A percentile compares a stretch with the other conserved stretches of the same genome.
Evolutionary conservation across 1,284 basidiomycete genomes (phyloP).

Genomic region (Cryptococcus hybrid): DNA sequence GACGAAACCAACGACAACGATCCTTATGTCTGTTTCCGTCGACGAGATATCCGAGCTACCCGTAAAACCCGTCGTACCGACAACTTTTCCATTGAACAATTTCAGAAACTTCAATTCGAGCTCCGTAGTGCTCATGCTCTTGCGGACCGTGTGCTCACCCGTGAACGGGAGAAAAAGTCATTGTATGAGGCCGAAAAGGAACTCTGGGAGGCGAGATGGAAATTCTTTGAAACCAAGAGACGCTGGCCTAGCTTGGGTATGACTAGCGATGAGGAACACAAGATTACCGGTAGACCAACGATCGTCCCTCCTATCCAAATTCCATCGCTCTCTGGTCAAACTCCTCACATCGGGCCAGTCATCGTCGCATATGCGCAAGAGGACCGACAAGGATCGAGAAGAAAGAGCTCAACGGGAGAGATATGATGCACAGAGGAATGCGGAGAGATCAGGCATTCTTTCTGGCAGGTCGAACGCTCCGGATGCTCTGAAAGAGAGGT

Average conservation of each 20-base stretch:
- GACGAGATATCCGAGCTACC: constrained; percentile 89
- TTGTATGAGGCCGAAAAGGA: constrained; percentile 59
- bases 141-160: constrained; percentile 63
- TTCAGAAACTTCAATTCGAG: constrained; percentile 75
- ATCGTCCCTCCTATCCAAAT: constrained; percentile 10
- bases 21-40: constrained; percentile 97
- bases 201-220: constrained; percentile 76
- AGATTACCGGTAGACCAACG: constrained; percentile 41
- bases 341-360: constrained; percentile 11
- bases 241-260: constrained; percentile 66
- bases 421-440: constrained; percentile 25
- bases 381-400: constrained; percentile 38
- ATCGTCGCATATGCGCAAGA: constrained; percentile 21
- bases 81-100: constrained; percentile 80
- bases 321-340: constrained; percentile 12
- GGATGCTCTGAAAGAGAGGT: constrained; percentile 57
- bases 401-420: constrained; percentile 42
- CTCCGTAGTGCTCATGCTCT: constrained; percentile 70
- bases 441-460: constrained; percentile 19
- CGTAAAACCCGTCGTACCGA: constrained; percentile 93
- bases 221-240: constrained; percentile 75
- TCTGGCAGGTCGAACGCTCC: constrained; percentile 38
- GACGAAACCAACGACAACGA: constrained; percentile 94
- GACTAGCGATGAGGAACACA: constrained; percentile 76
- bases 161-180: constrained; percentile 75